phyloP scores from a whole-genome alignment of 2,329 filamentous ascomycete species.

The Penicillium concentricum region DNA sequence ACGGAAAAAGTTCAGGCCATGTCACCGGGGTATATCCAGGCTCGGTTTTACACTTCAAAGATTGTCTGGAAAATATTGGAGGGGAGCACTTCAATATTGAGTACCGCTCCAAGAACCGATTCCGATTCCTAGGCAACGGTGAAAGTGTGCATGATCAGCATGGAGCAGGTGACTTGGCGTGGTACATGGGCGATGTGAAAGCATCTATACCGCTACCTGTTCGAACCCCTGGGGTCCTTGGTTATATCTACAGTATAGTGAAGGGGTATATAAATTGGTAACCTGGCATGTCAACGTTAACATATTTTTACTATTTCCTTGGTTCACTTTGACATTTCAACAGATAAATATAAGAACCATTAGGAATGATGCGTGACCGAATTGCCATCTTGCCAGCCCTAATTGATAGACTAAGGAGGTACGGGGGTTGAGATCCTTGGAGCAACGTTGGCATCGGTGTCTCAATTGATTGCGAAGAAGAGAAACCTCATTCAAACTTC shows the following conservation, averaged over 20 bases:
- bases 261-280: too few relatives aligned
- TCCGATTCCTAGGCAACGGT: conserved; percentile 21
- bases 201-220: neutral
- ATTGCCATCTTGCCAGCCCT: too few relatives aligned
- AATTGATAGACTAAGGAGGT: too few relatives aligned
- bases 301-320: neutral
- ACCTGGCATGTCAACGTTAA: too few relatives aligned
- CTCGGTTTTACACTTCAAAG: neutral
- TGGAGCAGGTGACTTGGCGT: neutral
- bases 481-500: neutral
- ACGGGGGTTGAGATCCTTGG: conserved; percentile 46
- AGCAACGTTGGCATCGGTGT: conserved; percentile 1
- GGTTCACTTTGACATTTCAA: too few relatives aligned
- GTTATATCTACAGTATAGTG: too few relatives aligned
- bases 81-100: conserved; percentile 24
- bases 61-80: conserved; percentile 15
- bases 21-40: neutral
- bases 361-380: too few relatives aligned
- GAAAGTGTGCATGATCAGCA: neutral
- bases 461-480: neutral
- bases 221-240: too few relatives aligned
- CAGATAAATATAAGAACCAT: neutral
- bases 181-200: neutral
- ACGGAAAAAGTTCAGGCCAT: conserved; percentile 15
- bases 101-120: conserved; percentile 19